Evolutionary conservation across 139 green algal species (phyloP).

Genomic region (Coccomyxa sp.): DNA sequence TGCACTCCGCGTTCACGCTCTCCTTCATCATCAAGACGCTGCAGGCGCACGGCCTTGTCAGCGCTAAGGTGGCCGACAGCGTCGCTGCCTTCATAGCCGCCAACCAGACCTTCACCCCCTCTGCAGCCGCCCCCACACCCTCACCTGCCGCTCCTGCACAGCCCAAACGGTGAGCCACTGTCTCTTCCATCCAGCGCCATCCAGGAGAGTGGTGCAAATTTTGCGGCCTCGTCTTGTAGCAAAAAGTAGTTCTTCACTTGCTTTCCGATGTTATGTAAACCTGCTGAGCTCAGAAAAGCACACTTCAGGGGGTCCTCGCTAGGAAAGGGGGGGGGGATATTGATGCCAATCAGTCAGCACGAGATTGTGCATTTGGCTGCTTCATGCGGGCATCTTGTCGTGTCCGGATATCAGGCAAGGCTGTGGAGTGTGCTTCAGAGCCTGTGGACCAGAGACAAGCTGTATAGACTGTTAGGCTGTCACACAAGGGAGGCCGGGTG

Average conservation of each 20-base stretch:
- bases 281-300: too few species aligned
- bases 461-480: too few species aligned
- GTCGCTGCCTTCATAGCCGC: conserved; percentile 80
- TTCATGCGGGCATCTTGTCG: not conserved
- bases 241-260: too few species aligned
- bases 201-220: not conserved
- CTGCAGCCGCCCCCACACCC: conserved; percentile 18
- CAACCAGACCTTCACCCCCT: conserved; percentile 81
- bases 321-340: too few species aligned
- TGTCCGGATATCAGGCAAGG: too few species aligned
- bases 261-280: too few species aligned
- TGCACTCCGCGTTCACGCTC: conserved; percentile 80
- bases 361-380: not conserved
- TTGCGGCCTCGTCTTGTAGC: too few species aligned
- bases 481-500: not conserved
- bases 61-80: conserved; percentile 40
- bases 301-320: too few species aligned
- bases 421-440: too few species aligned
- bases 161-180: conserved; percentile 33
- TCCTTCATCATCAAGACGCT: conserved; percentile 63
- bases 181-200: not conserved
- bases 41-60: conserved; percentile 52
- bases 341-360: too few species aligned
- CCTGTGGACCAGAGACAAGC: too few species aligned
- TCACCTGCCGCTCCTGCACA: conserved; percentile 26